A percentile compares a stretch with the other conserved stretches of the same genome.
Evolutionary conservation across 140 eudicot genomes (phyloP).

Genomic region (Flaveria floridana): DNA sequence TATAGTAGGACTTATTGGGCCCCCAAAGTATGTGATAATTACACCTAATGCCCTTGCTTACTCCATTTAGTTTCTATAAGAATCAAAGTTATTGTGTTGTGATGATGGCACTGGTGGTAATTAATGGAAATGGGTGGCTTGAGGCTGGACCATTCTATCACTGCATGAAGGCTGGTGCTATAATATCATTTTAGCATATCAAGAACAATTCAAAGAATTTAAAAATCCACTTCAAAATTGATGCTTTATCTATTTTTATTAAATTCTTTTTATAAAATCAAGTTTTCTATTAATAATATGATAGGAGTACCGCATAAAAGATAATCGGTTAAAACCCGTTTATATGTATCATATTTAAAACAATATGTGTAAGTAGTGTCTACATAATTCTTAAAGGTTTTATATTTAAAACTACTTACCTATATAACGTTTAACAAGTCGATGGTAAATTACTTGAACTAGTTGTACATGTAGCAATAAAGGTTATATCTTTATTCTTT

Average conservation of each 20-base stretch:
- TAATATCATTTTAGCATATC: slow-evolving; percentile 41
- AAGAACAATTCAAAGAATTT: slow-evolving; percentile 25
- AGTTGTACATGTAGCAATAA: slow-evolving; percentile 21
- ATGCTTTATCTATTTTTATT: not conserved
- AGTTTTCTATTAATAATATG: not conserved
- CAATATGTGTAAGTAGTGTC: too few species aligned
- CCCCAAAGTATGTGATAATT: slow-evolving; percentile 12
- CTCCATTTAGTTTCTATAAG: not conserved
- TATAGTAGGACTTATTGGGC: not conserved
- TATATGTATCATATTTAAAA: not conserved
- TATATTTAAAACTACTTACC: too few species aligned
- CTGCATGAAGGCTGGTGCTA: slow-evolving; percentile 38
- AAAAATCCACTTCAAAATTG: slow-evolving; percentile 24
- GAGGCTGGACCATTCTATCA: slow-evolving; percentile 37
- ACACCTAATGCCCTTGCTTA: not conserved
- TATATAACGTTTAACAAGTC: not conserved
- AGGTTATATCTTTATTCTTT: slow-evolving; percentile 2
- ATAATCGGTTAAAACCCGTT: too few species aligned
- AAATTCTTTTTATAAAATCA: slow-evolving; percentile 15
- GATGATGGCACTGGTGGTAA: slow-evolving; percentile 13
- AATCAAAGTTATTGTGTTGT: slow-evolving; percentile 23
- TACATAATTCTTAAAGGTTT: too few species aligned
- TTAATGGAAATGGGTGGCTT: slow-evolving; percentile 30
- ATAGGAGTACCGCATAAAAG: too few species aligned
- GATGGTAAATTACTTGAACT: not conserved